A percentile compares a stretch with the other conserved stretches of the same genome.
These are phyloP conservation scores for Microbotryum saponariae DNA, from an alignment of 1,284 basidiomycete species.

Conservation along the genomic window DNA sequence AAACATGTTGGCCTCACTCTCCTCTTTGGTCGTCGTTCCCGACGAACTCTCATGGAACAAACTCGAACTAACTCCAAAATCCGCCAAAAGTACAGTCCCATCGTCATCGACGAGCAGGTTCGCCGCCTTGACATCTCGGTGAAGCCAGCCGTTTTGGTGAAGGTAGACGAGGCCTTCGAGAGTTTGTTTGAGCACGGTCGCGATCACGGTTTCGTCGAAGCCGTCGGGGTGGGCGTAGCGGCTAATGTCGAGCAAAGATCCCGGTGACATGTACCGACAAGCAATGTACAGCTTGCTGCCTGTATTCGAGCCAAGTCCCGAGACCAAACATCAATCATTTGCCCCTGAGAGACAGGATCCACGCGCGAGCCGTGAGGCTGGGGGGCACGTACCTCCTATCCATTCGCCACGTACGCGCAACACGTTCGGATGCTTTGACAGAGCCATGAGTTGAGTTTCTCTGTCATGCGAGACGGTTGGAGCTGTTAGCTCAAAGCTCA, in stretches of 20 bases:
- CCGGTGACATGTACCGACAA: slow-evolving; percentile 71
- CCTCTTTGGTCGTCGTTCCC: neutral
- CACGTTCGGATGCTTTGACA: slow-evolving; percentile 87
- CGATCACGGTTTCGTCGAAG: slow-evolving; percentile 75
- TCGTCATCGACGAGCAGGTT: slow-evolving; percentile 68
- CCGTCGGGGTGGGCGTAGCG: slow-evolving; percentile 73
- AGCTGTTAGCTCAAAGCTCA: too few relatives aligned
- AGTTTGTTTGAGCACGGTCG: slow-evolving; percentile 72
- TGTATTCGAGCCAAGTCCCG: neutral
- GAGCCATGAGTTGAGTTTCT: slow-evolving; percentile 83
- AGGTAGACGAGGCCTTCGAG: slow-evolving; percentile 74
- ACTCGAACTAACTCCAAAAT: slow-evolving; percentile 77
- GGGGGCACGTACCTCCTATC: slow-evolving; percentile 54
- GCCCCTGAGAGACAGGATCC: neutral
- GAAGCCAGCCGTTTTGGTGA: slow-evolving; percentile 78
- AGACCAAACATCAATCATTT: neutral
- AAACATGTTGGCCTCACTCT: slow-evolving; percentile 47
- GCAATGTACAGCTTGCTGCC: slow-evolving; percentile 69
- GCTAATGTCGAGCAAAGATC: slow-evolving; percentile 32
- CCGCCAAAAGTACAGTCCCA: slow-evolving; percentile 78
- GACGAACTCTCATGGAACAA: slow-evolving; percentile 53
- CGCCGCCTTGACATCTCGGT: slow-evolving; percentile 79
- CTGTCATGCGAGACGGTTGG: slow-evolving; percentile 45
- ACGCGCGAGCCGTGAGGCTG: neutral
- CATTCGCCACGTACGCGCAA: slow-evolving; percentile 80